Evolutionary conservation across 169 alveolate genomes (phyloP), one percentile per base, ranked within the genome.

Genomic region (Cryptosporidium sp.): DNA sequence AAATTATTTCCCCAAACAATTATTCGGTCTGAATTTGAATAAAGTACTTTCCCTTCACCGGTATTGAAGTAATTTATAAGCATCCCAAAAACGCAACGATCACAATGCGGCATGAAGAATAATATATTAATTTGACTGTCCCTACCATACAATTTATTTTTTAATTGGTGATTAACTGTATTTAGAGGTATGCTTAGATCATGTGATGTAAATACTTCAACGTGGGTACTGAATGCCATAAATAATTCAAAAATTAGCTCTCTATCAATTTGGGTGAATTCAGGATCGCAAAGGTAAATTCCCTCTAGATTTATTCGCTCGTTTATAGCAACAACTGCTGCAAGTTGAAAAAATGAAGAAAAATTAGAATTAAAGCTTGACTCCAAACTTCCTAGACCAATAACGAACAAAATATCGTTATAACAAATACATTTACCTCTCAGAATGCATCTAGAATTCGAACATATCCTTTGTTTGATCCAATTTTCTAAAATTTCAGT

Each of bases 211-310:
- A 62, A 80, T 6, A 80, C 62, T 35, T 80, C 89, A 80, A 80
- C n/a, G 21, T 80, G 89, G 18, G 75, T 65, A 1, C 21, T 21
- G 14, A 21, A 29, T 14, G 23, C 41, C 75, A 65, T 65, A 48
- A 80, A 62, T 48, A 80, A 26, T 35, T 80, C 89, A 43, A 59
- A 80, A 45, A 80, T 80, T 9, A 80, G 37, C 4, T 80, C 71
- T 31, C 67, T 62, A 80, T 80, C 89, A 39, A 65, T 6, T 58
- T 45, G 59, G 8, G 89, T 80, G 26, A 80, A 80, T 43, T 29
- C 89, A 12, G 89, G 89, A 29, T 80, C 89, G 41, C 89, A 80
- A 80, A 80, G 43, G 70, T 80, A 80, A 16, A 80, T 80, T n/a
- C 89, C 59, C 21, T 80, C 89, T 29, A 80, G n/a, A 6, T 62